Evolutionary conservation across 208 protist genomes (phyloP).

Genomic region (Porcisia hertigi): DNA sequence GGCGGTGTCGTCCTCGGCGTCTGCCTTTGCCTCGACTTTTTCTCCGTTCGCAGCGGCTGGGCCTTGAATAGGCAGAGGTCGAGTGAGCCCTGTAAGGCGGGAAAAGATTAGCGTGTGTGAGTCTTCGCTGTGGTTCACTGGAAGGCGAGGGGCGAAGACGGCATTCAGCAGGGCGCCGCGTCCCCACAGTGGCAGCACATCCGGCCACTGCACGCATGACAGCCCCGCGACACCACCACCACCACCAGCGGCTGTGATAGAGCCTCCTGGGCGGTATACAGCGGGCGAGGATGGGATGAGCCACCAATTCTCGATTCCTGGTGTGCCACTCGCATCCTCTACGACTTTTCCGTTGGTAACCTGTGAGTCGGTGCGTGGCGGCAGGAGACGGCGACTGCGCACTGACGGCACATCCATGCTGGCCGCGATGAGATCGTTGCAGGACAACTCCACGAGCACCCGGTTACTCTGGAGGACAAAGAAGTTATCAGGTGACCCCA

Average conservation of each 20-base stretch:
- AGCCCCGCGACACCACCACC: slow-evolving; percentile 7
- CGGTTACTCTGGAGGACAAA: slow-evolving; percentile 42
- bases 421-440: slow-evolving; percentile 34
- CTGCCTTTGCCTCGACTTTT: not conserved
- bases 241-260: not conserved
- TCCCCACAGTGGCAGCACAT: slow-evolving; percentile 29
- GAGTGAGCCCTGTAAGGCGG: slow-evolving; percentile 26
- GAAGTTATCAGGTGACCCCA: slow-evolving; percentile 37
- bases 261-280: not conserved
- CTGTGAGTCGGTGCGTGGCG: slow-evolving; percentile 6
- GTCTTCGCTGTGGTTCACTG: slow-evolving; percentile 20
- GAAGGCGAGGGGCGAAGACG: slow-evolving; percentile 12
- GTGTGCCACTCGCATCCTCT: not conserved
- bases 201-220: slow-evolving; percentile 14
- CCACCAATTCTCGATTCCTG: slow-evolving; percentile 6
- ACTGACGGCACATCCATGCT: slow-evolving; percentile 38
- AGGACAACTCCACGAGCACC: slow-evolving; percentile 35
- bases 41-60: not conserved
- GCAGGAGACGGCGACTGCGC: slow-evolving; percentile 31
- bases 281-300: not conserved
- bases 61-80: slow-evolving; percentile 14
- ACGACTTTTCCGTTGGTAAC: not conserved
- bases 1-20: not conserved
- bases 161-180: slow-evolving; percentile 9
- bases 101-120: slow-evolving; percentile 36